A percentile compares a stretch with the other conserved stretches of the same genome.
Conservation (phyloP, 1,139 yeast genomes). For the Saccharomyces hybrid region DNA sequence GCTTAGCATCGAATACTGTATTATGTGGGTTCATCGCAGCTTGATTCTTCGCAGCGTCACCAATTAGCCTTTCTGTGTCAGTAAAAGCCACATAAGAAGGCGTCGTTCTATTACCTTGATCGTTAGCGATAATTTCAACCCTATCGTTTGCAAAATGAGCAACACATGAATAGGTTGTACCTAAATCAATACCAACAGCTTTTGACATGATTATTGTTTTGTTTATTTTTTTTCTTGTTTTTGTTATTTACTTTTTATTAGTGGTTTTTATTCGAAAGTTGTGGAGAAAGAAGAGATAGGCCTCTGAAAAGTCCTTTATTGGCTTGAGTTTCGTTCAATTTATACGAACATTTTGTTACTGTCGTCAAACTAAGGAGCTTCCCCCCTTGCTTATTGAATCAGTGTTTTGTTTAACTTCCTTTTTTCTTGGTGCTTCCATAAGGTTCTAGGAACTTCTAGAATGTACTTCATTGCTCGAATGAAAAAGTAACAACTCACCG, state of each 20-base stretch:
- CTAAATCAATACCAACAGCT: constrained; percentile 80
- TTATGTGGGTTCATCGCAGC: constrained; percentile 62
- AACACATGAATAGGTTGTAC: constrained; percentile 80
- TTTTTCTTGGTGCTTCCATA: constrained; percentile 4
- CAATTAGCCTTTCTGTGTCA: constrained; percentile 58
- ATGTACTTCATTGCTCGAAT: not conserved
- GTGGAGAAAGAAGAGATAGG: not conserved
- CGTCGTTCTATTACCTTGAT: constrained; percentile 66
- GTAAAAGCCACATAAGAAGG: constrained; percentile 65
- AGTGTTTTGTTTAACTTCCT: not conserved
- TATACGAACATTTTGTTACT: not conserved
- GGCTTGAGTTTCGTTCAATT: not conserved
- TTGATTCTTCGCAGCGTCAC: constrained; percentile 67
- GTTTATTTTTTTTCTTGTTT: constrained; percentile 5
- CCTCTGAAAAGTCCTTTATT: not conserved
- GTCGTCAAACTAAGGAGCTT: not conserved
- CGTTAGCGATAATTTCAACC: constrained; percentile 64
- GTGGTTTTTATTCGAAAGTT: not conserved
- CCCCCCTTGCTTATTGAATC: not conserved
- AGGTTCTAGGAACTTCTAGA: constrained; percentile 5
- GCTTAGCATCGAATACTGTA: constrained; percentile 62
- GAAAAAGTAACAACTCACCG: not conserved
- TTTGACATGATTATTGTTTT: constrained; percentile 39
- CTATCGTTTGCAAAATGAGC: constrained; percentile 66
- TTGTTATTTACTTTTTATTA: not conserved